Evolutionary conservation across 2,329 filamentous ascomycete species (phyloP), one percentile per base, ranked within the genome.

Genomic region (Diaporthe velutina): DNA sequence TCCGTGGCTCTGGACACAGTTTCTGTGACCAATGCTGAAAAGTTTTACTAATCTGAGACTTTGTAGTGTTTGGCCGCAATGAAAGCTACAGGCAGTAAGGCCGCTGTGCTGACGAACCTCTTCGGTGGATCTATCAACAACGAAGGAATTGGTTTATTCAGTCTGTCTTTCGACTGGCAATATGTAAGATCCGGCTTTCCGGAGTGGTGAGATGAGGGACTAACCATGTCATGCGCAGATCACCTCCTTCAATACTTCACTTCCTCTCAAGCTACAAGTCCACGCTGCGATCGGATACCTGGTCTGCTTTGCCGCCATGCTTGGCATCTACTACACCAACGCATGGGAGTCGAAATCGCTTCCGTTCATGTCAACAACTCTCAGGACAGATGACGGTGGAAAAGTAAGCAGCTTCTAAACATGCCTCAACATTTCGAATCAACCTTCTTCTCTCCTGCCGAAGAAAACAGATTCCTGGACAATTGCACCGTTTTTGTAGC

Each of bases 291-390:
- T 84, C 0, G 90, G 90, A 0, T 85, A 85, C n/a, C 45, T 86
- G 1, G 79, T 86, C 28, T 90, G 89, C 78, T 88, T 86, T 71
- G 76, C 84, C 9, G 85, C 83, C 1, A 89, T 91, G 87, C 77
- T 88, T 0, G 85, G 81, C 2, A 86, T 90, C 38, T 90, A 90
- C 79, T 90, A 89, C 77, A 81, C 80, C 30, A 85, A 90, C 72
- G 83, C 77, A 1, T 90, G 88, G 88, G 81, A 81, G 9, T 79
- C 88, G 0, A 83, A 80, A 61, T 83, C 82, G 0, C 85, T 86
- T 17, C 88, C 88, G 0, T 90, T 90, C 80, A 90, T 90, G 88
- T 90, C 88, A 1, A 89, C 88, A 0, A 79, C 80, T 2, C 84
- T 90, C 6, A 83, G 82, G 3, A 75, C 81, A 5, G 78, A 80